Percentiles rank a stretch among this genome's conserved stretches.
These are phyloP conservation scores for Nigrospora oryzae DNA, from an alignment of 2,329 filamentous ascomycete genomes.

Conservation along the genomic window DNA sequence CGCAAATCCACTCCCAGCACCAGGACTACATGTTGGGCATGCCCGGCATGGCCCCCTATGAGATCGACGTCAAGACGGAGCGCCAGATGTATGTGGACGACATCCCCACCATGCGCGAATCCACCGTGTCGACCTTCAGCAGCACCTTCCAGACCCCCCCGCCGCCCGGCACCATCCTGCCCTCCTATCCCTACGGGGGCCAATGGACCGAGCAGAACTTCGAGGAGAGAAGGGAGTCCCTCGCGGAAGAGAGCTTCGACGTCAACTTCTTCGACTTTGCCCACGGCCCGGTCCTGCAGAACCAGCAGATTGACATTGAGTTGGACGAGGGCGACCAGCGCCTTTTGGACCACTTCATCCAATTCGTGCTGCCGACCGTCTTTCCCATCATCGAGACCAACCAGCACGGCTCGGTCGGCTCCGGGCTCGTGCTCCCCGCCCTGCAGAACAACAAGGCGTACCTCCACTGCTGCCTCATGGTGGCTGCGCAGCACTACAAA, in stretches of 20 bases:
- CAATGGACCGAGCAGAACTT: conserved; percentile 68
- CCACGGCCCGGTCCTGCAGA: conserved; percentile 54
- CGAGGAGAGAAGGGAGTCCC: conserved; percentile 59
- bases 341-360: conserved; percentile 83
- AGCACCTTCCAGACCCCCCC: conserved; percentile 82
- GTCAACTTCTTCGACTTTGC: conserved; percentile 79
- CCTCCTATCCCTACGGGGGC: conserved; percentile 49
- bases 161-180: conserved; percentile 57
- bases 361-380: conserved; percentile 77
- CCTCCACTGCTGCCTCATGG: conserved; percentile 90
- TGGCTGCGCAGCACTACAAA: conserved; percentile 88
- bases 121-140: conserved; percentile 85
- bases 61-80: conserved; percentile 94
- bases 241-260: conserved; percentile 57
- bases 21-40: conserved; percentile 49
- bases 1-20: conserved; percentile 46
- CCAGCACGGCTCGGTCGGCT: conserved; percentile 72
- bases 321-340: conserved; percentile 83
- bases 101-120: conserved; percentile 75
- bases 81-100: conserved; percentile 90
- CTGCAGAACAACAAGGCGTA: conserved; percentile 89
- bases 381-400: conserved; percentile 90
- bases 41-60: conserved; percentile 64
- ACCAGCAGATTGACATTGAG: conserved; percentile 65
- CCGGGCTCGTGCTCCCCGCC: conserved; percentile 77